Base-by-base conservation (phyloP, 345 rosid genomes). In the Tarenaya hassleriana region DNA sequence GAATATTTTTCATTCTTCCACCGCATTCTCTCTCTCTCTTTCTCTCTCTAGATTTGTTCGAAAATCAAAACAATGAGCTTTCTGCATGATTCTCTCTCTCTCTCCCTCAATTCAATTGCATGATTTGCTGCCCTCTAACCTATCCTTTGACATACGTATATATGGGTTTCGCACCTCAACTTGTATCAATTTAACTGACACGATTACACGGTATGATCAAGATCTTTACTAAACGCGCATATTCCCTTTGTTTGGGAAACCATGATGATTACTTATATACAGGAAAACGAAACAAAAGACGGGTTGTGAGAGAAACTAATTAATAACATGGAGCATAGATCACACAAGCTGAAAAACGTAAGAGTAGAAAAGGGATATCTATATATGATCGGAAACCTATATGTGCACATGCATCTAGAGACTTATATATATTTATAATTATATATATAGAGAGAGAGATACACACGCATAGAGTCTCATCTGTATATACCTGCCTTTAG, bases 401-500 rank as follows among this genome's bases (percentile, higher is more conserved):
- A 17, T 18, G n/a, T n/a, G 17, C 47, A 53, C 47, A 52, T 40
- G 46, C 18, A 27, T 54, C 47, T 31, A 53, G 20, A 40, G 57
- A 34, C 20, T 33, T 53, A 47, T 33, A 15, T 7, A 64, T 35
- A 51, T 34, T 42, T 16, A 44, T 44, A 44, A 4, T 39, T 17
- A 38, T 29, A 47, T 33, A 44, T 3, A 44, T 17, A 52, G 12
- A 46, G 8, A 52, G 31, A 54, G 21, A 43, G 17, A 41, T 41
- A 33, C 15, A 42, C 14, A 52, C 46, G 34, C 16, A 58, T 27
- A 59, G 14, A 14, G 10, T 1, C 16, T 5, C 6, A 16, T 17
- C 27, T 34, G 35, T 40, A 47, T 14, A 39, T 60, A 58, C 66
- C 67, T 60, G 62, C 43, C 54, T 67, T 67, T 47, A 61, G 47